A percentile compares a stretch with the other conserved stretches of the same genome.
These are phyloP conservation scores for Exophiala dermatitidis DNA, from an alignment of 2,329 filamentous ascomycete genomes.

Conservation along the genomic window DNA sequence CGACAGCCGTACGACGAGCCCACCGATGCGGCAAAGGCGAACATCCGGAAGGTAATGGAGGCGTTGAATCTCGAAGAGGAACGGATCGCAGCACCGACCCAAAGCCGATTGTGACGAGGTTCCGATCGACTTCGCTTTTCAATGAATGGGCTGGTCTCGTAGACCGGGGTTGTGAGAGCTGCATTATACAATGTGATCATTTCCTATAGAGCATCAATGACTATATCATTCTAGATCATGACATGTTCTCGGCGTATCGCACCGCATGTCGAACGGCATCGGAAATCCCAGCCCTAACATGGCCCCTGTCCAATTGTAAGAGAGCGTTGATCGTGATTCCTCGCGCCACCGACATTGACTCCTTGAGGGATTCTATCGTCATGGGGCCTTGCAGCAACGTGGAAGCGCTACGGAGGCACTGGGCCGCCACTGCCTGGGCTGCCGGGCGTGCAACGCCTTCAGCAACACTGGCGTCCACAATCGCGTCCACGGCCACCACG, in stretches of 20 bases:
- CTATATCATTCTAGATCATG: background rate
- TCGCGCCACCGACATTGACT: constrained; percentile 45
- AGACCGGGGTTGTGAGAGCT: too few species aligned
- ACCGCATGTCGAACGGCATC: constrained; percentile 4
- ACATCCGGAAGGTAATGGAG: constrained; percentile 34
- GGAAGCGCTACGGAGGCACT: constrained; percentile 36
- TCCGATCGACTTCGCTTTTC: too few species aligned
- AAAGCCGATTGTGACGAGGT: too few species aligned
- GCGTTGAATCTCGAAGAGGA: too few species aligned
- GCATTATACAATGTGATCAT: too few species aligned
- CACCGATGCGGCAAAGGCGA: constrained; percentile 39
- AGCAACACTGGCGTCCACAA: constrained; percentile 47
- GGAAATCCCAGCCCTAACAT: constrained; percentile 8
- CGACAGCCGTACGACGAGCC: constrained; percentile 54
- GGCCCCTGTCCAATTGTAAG: constrained; percentile 41
- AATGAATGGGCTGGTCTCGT: too few species aligned
- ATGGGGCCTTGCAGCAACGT: constrained; percentile 22
- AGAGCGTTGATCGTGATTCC: constrained; percentile 48
- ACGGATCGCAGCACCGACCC: too few species aligned
- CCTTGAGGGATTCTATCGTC: constrained; percentile 38
- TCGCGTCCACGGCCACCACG: too few species aligned
- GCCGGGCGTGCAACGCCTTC: constrained; percentile 46
- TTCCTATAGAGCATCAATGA: too few species aligned
- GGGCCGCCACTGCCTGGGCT: constrained; percentile 46
- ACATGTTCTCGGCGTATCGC: constrained; percentile 1